Evolutionary conservation across 148 eudicot species (phyloP), one percentile per base, ranked within the genome.

Genomic region (Tetragonia tetragonoides): DNA sequence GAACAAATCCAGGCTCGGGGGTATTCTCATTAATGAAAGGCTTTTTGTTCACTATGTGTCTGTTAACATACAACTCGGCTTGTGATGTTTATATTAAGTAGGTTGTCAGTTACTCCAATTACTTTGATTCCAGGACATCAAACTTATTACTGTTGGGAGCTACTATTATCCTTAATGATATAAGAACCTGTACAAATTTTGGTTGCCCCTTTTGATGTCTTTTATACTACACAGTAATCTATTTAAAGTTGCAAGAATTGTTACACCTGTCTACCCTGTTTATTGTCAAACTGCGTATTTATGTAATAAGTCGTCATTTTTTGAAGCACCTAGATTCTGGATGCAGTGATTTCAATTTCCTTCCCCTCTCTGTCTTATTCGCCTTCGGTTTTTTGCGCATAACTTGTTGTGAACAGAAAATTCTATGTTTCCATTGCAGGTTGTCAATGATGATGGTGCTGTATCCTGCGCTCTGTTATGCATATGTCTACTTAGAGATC

Each of bases 371-470:
- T 51, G 23, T 72, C 9, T 20, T 10, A n/a, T 10, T 28, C 16
- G n/a, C 15, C 15, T 49, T 39, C 21, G 44, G 39, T 39, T 79
- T 28, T 79, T 23, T 54, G 57, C 51, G 65, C 66, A 70, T 63
- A 68, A 7, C 47, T 39, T 77, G 12, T 67, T 62, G 37, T 69
- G 51, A 70, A 28, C 68, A 74, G 7, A 37, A 53, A 1, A 47
- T 47, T 68, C 42, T 12, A 15, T 68, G 70, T 78, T 42, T 70
- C 60, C 59, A 69, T 80, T 90, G 88, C 99, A 95, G 99, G 99
- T 95, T 84, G 89, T 95, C 81, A 82, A 91, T 86, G 99, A 95
- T 83, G 99, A 95, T 87, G 99, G 99, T 57, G 91, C 99, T 79
- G 99, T 95, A 95, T 95, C 99, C 97, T 92, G 89, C 10, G 38